Conservation (phyloP, 805 yeast genomes). For the Yarrowia yakushimensis region DNA sequence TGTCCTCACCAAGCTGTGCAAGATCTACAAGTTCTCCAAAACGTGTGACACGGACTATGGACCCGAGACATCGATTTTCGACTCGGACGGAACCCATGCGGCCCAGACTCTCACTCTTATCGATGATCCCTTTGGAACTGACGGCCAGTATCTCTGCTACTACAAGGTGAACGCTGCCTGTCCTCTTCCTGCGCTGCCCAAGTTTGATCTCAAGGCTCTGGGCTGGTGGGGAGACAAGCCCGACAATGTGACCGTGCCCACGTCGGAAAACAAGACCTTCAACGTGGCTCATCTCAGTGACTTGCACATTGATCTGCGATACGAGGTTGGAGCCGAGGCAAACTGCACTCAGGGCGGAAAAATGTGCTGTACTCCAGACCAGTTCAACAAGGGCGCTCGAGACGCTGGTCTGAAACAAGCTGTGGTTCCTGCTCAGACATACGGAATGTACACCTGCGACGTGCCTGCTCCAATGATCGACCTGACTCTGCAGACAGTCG, state of each 20-base stretch:
- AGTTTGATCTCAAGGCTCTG: conserved; percentile 42
- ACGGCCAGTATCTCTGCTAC: conserved; percentile 62
- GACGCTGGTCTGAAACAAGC: conserved; percentile 21
- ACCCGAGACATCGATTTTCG: neutral
- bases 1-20: neutral
- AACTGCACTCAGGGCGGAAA: conserved; percentile 42
- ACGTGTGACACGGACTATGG: neutral
- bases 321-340: conserved; percentile 46
- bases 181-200: conserved; percentile 45
- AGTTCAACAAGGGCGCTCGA: conserved; percentile 21
- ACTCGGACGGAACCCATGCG: conserved; percentile 37
- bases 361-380: conserved; percentile 53
- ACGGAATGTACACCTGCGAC: conserved; percentile 63
- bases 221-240: conserved; percentile 46
- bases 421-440: conserved; percentile 54
- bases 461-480: conserved; percentile 61
- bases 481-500: conserved; percentile 49
- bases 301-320: conserved; percentile 56
- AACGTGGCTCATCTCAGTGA: conserved; percentile 66
- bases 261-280: conserved; percentile 41
- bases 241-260: conserved; percentile 30
- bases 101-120: conserved; percentile 50
- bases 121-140: conserved; percentile 48
- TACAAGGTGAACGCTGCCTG: conserved; percentile 49
- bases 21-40: neutral